phyloP scores from a whole-genome alignment of 306 rosid species.

The Inga leiocalycina region DNA sequence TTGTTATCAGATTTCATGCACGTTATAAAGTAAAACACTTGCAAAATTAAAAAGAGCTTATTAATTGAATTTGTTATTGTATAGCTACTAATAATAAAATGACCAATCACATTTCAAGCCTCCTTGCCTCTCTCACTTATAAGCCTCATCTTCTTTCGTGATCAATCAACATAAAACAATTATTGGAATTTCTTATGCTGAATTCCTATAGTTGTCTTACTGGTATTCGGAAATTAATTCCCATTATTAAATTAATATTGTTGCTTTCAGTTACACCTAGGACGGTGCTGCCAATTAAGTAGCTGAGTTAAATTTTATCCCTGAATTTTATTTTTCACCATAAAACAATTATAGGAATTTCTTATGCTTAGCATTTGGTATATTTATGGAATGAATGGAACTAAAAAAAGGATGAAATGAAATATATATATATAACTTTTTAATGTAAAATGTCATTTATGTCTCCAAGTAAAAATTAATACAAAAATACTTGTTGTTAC shows the following conservation, averaged over 20 bases:
- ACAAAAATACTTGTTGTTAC: no score
- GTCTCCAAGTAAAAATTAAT: no score
- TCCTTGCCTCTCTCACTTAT: background rate
- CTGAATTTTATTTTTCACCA: no score
- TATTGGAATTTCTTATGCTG: no score
- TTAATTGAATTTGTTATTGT: no score
- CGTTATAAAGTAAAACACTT: background rate
- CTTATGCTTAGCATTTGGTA: no score
- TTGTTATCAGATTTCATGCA: background rate
- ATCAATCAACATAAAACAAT: background rate
- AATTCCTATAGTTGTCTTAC: background rate
- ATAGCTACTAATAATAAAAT: background rate
- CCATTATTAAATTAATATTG: background rate
- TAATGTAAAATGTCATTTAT: no score
- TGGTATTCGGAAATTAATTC: background rate
- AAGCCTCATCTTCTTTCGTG: background rate
- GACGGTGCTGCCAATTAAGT: background rate
- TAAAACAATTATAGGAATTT: no score
- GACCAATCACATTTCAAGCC: background rate
- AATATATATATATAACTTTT: no score
- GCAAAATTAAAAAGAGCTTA: background rate
- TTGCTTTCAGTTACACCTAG: background rate
- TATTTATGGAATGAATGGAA: no score
- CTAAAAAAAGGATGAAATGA: no score
- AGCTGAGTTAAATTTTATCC: background rate